phyloP scores from a whole-genome alignment of 208 protist species.

The Leishmania arabica region DNA sequence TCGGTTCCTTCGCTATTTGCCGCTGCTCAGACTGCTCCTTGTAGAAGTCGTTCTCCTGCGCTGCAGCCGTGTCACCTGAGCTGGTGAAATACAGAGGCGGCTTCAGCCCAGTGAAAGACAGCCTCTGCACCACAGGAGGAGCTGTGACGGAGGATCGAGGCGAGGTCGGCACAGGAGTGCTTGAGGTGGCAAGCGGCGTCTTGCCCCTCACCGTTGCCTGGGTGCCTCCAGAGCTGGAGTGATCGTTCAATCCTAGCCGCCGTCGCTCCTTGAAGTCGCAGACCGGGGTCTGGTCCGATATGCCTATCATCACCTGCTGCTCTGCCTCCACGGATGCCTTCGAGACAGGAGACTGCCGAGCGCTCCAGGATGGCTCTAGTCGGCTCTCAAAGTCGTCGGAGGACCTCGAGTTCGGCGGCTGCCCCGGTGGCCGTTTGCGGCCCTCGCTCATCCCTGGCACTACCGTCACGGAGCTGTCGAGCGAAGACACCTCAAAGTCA shows the following conservation, averaged over 20 bases:
- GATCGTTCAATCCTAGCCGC: neutral
- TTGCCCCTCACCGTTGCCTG: neutral
- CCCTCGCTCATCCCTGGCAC: constrained; percentile 4
- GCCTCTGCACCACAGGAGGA: constrained; percentile 28
- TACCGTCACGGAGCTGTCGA: neutral
- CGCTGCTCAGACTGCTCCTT: constrained; percentile 29
- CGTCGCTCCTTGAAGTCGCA: constrained; percentile 11
- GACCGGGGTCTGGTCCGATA: constrained; percentile 14
- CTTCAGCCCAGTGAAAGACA: constrained; percentile 35
- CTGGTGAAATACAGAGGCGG: constrained; percentile 53
- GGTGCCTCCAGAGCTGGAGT: neutral
- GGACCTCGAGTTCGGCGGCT: neutral
- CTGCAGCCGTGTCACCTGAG: constrained; percentile 42
- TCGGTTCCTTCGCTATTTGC: constrained; percentile 4
- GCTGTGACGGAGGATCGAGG: neutral
- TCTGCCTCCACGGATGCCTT: neutral
- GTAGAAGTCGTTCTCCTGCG: constrained; percentile 39
- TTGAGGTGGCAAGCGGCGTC: neutral
- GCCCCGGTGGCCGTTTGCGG: neutral
- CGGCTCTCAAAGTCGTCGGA: neutral
- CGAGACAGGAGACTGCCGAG: neutral
- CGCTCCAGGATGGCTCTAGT: neutral
- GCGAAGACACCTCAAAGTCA: constrained; percentile 36
- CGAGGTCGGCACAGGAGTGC: neutral
- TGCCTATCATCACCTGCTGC: constrained; percentile 7